A percentile compares a stretch with the other conserved stretches of the same genome.
Conservation (phyloP, 2,329 filamentous ascomycete species). For the Paraphaeosphaeria sporulosa region DNA sequence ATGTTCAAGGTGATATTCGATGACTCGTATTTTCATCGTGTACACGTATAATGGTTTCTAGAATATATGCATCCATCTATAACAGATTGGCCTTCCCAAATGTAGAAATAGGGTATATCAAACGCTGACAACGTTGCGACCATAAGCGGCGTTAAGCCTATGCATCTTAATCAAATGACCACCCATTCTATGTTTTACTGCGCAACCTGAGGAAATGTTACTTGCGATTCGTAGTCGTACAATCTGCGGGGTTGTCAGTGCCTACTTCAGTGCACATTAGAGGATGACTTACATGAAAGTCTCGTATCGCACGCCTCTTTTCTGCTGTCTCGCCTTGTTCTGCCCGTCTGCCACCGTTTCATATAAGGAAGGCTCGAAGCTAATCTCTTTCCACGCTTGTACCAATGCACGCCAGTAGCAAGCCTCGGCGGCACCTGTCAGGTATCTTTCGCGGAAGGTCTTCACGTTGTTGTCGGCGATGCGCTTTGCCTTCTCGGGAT, state of each 20-base stretch:
- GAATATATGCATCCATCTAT: no score
- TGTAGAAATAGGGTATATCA: conserved; percentile 3
- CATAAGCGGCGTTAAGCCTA: background rate
- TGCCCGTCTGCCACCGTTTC: conserved; percentile 29
- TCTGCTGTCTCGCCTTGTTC: conserved; percentile 27
- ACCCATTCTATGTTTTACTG: background rate
- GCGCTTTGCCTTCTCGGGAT: conserved; percentile 42
- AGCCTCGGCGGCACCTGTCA: conserved; percentile 42
- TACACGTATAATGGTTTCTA: no score
- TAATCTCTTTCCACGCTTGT: conserved; percentile 34
- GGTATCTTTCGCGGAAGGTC: conserved; percentile 42
- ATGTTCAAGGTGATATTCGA: no score
- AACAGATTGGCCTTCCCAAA: background rate
- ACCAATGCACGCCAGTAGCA: conserved; percentile 43
- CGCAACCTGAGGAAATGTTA: conserved; percentile 24
- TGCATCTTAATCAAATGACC: background rate
- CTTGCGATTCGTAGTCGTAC: conserved; percentile 23
- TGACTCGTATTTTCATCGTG: no score
- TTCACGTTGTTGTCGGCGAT: conserved; percentile 44
- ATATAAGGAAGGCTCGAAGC: conserved; percentile 38
- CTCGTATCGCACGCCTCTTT: conserved; percentile 41
- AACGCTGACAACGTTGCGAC: background rate
- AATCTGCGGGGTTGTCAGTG: conserved; percentile 18
- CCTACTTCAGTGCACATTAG: background rate
- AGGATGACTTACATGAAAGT: conserved; percentile 38